Conservation (phyloP, 108 stramenopile genomes). For the Aurantiochytrium sp. region DNA sequence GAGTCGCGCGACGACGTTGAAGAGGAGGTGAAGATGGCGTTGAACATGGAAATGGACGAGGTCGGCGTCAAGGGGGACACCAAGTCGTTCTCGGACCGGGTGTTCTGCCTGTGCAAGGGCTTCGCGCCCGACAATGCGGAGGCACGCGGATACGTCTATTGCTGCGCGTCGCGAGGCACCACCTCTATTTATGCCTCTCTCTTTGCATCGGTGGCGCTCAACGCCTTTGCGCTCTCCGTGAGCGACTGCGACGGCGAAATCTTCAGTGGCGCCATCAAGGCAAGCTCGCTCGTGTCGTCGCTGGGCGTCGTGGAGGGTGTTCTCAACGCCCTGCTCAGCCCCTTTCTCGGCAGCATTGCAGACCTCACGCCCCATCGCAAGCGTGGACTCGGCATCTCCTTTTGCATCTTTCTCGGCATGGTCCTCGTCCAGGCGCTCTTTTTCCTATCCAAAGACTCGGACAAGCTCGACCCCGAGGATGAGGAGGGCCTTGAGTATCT, state of each 20-base stretch:
- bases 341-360: not conserved
- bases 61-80: no score
- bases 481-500: not conserved
- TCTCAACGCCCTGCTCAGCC: not conserved
- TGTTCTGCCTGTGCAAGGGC: not conserved
- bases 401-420: not conserved
- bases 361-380: slow-evolving; percentile 5
- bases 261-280: not conserved
- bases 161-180: not conserved
- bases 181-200: not conserved
- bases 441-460: not conserved
- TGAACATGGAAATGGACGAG: no score
- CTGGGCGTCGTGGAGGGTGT: not conserved
- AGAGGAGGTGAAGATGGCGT: no score
- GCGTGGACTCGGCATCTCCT: not conserved
- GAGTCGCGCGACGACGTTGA: no score
- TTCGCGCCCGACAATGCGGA: not conserved
- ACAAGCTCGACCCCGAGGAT: not conserved
- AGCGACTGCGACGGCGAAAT: not conserved
- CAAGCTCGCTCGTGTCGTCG: not conserved
- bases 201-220: not conserved
- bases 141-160: not conserved
- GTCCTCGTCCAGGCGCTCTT: not conserved
- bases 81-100: not conserved
- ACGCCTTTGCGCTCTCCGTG: not conserved